Base-by-base conservation (phyloP, 2,329 filamentous ascomycete genomes). In the Alternaria ventricosa region DNA sequence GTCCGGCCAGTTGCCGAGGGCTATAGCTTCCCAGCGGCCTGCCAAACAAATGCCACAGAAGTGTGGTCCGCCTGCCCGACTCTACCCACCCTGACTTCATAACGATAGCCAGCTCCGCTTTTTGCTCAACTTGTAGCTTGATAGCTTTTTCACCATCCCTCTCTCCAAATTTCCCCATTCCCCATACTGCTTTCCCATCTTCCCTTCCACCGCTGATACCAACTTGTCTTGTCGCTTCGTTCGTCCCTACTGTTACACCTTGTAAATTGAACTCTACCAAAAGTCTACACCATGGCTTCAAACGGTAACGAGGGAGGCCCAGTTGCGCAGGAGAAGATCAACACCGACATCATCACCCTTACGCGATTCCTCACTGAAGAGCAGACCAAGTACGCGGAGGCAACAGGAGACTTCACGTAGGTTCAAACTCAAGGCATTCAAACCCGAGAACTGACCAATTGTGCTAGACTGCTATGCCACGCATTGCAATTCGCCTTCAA, bases 401-500 rank as follows among this genome's bases (percentile, higher is more conserved):
- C 96, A 57, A 97, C 94, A 13, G 96, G 96, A 84, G 96, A 99
- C 84, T 99, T 99, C 84, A 99, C 96, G 93, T 97, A 87, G 66
- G 91, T 83, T 23, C 15, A 36, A 8, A 41, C 4, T 23, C 5
- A 9, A 1, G 7, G 4, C 20, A 13, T 18, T 20, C 9, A 5
- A 15, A 20, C 11, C 6, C 15, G 33, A 43, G 5, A 45, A 25
- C 51, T 65, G 10, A 61, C 15, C 6, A 36, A 18, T 15, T 36
- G 58, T n/a, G 55, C 44, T 75, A 97, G 94, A 75, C 88, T 99
- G 57, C 89, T 99, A 64, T 97, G 94, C 87, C 96, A 99, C 81
- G 94, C 96, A 64, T 92, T 99, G 63, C 96, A 98, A 83, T 99
- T 98, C 86, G 95, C 96, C 70, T 99, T 99, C 91, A 99, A 99